phyloP scores from a whole-genome alignment of 371 early-diverging fungal genomes.

The Rhizomucor miehei region DNA sequence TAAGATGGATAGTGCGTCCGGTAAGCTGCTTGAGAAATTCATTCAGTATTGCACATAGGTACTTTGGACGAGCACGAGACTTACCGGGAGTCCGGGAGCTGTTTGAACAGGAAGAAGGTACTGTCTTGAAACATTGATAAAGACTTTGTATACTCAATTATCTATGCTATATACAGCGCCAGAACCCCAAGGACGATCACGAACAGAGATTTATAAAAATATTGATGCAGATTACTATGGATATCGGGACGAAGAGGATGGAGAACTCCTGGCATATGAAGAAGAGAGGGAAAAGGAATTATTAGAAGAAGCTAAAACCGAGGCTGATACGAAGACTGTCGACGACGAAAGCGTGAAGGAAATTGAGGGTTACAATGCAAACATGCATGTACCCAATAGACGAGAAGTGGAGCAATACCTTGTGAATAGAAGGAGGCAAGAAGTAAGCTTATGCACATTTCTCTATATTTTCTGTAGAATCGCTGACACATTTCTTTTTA shows the following conservation, averaged over 20 bases:
- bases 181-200: constrained; percentile 46
- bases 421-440: constrained; percentile 65
- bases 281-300: constrained; percentile 49
- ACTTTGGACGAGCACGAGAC: constrained; percentile 97
- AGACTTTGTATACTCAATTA: not conserved
- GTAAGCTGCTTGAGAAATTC: not conserved
- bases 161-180: constrained; percentile 11
- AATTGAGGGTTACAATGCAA: constrained; percentile 11
- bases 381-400: constrained; percentile 55
- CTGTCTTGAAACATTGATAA: not conserved
- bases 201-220: constrained; percentile 73
- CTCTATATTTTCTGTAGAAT: not conserved
- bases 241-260: constrained; percentile 93
- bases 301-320: constrained; percentile 26
- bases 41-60: constrained; percentile 34
- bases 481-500: not conserved
- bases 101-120: constrained; percentile 62
- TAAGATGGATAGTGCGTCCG: constrained; percentile 24
- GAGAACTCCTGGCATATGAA: constrained; percentile 78
- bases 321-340: constrained; percentile 29
- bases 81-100: constrained; percentile 94
- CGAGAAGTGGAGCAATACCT: constrained; percentile 77
- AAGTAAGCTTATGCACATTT: constrained; percentile 28
- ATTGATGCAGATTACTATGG: constrained; percentile 96
- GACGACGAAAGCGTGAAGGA: constrained; percentile 27